Evolutionary conservation across 176 grass and related monocot species (phyloP), one percentile per base, ranked within the genome.

Genomic region (Zoysia japonica): DNA sequence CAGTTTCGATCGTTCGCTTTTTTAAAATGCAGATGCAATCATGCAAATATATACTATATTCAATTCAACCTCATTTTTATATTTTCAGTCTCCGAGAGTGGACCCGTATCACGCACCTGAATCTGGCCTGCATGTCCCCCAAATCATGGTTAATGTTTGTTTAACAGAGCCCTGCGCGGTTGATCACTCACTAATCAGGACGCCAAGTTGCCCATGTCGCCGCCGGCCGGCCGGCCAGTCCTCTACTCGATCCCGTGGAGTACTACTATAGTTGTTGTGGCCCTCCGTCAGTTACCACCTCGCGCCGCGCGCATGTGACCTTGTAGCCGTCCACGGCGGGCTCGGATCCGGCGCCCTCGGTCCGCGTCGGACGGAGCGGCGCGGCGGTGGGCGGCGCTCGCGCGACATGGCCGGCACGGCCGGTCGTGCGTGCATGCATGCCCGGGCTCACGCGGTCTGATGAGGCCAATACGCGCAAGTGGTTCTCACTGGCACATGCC

Each of bases 61-160:
- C 20, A 61, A 61, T 36, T 36, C 9, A 11, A 61, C 16, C 2
- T 8, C 20, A 19, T 9, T 36, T 36, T 36, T 61, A 2, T 61
- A 47, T 42, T 64, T 38, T 3, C 19, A 57, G 14, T 72, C n/a
- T 47, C 36, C 69, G 79, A 68, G 80, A 83, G 61, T 9, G 9
- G 51, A n/a, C 75, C n/a, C 68, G 66, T 28, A 56, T 60, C 28
- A 63, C 80, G 70, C 86, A 74, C 86, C 76, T 84, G 70, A 84
- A 84, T 84, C 81, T 49, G 70, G 40, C 70, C 63, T 75, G 81
- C 76, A 88, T 88, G 86, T 88, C 81, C 63, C 81, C 86, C 70
- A 88, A 80, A 88, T 88, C 81, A 76, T 28, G 8, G 80, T 64
- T 84, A 80, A 80, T 70, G 63, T 16, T 84, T 56, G 16, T 84